phyloP scores from a whole-genome alignment of 805 yeast species.

The Yamadazyma phyllophila region DNA sequence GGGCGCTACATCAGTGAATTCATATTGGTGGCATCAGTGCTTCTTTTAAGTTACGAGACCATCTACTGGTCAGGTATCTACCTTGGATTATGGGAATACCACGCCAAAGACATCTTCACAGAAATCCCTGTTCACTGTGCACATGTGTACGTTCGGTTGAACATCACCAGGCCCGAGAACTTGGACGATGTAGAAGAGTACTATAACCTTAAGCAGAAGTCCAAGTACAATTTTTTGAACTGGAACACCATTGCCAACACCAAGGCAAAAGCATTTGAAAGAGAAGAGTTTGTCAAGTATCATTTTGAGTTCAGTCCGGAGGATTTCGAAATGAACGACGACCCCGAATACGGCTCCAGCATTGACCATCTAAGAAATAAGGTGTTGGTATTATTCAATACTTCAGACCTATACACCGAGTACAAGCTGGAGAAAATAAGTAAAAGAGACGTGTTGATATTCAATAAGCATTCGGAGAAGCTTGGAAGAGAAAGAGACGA shows the following conservation, averaged over 20 bases:
- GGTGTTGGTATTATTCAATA: slow-evolving; percentile 53
- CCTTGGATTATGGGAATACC: slow-evolving; percentile 46
- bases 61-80: slow-evolving; percentile 44
- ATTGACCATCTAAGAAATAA: slow-evolving; percentile 60
- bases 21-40: slow-evolving; percentile 22
- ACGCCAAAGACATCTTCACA: slow-evolving; percentile 60
- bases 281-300: slow-evolving; percentile 42
- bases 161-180: slow-evolving; percentile 27
- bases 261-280: slow-evolving; percentile 18
- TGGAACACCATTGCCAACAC: slow-evolving; percentile 20
- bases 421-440: slow-evolving; percentile 13
- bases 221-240: slow-evolving; percentile 24
- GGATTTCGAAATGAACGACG: slow-evolving; percentile 58
- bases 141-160: slow-evolving; percentile 58
- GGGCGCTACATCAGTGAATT: slow-evolving; percentile 30
- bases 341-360: slow-evolving; percentile 70
- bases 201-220: slow-evolving; percentile 25
- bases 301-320: slow-evolving; percentile 82
- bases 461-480: slow-evolving; percentile 27
- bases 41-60: slow-evolving; percentile 36
- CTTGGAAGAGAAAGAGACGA: slow-evolving; percentile 20
- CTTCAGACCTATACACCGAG: slow-evolving; percentile 25
- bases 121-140: slow-evolving; percentile 80
- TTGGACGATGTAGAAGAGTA: slow-evolving; percentile 22
- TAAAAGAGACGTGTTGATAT: slow-evolving; percentile 24